phyloP scores from a whole-genome alignment of 176 grass and related monocot species.

The Eleusine indica region DNA sequence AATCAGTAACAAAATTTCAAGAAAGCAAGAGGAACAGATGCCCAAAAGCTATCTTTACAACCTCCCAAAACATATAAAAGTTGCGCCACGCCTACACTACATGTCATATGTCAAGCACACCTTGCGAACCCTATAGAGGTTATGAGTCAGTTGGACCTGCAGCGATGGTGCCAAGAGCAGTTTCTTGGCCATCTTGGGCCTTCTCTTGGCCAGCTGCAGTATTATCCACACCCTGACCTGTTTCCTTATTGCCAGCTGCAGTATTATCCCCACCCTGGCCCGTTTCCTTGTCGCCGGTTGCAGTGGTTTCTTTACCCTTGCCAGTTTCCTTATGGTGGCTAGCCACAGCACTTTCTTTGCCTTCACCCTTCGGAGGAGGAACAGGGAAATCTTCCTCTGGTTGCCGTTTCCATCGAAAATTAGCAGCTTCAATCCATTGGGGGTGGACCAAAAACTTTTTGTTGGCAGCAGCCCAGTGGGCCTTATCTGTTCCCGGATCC shows the following conservation, averaged over 20 bases:
- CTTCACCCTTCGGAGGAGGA: background rate
- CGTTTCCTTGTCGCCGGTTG: background rate
- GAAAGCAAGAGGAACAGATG: background rate
- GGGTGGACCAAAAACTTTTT: constrained; percentile 78
- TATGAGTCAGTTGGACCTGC: background rate
- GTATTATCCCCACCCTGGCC: background rate
- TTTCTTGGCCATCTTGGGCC: background rate
- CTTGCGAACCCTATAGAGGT: background rate
- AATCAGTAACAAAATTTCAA: background rate
- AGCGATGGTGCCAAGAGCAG: background rate
- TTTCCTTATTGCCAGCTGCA: background rate
- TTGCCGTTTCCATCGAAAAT: constrained; percentile 61
- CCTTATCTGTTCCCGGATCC: constrained; percentile 59
- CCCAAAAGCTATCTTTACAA: background rate
- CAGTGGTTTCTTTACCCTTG: constrained; percentile 1
- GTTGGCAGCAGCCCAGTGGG: constrained; percentile 59
- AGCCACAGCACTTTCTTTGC: constrained; percentile 19
- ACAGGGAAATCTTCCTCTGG: constrained; percentile 66
- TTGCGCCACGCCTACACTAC: constrained; percentile 5
- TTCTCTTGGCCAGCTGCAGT: background rate
- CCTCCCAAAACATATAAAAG: background rate
- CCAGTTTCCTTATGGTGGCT: constrained; percentile 8
- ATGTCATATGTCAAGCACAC: background rate
- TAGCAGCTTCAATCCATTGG: constrained; percentile 74
- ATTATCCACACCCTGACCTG: background rate